Percentiles rank a stretch among this genome's conserved stretches.
phyloP scores from a whole-genome alignment of 2,329 filamentous ascomycete genomes.

The Neocucurbitaria cava region DNA sequence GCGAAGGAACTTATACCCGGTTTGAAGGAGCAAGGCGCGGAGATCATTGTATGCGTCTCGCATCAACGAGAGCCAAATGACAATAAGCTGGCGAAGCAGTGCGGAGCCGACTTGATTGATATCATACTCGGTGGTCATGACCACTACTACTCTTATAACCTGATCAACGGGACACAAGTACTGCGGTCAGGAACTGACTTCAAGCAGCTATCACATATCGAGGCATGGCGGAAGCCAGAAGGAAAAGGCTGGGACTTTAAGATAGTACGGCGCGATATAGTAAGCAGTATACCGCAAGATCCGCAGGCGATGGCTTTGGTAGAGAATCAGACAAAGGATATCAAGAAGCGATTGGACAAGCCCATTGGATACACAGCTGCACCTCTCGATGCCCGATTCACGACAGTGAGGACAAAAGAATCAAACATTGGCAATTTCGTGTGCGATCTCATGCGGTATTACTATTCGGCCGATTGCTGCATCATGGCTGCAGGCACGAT shows the following conservation, averaged over 20 bases:
- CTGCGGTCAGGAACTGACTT: constrained; percentile 91
- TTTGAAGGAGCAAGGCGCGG: constrained; percentile 77
- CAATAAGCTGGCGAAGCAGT: constrained; percentile 79
- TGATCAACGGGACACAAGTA: constrained; percentile 81
- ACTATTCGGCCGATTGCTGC: constrained; percentile 81
- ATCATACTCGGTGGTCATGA: constrained; percentile 89
- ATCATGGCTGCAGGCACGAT: constrained; percentile 88
- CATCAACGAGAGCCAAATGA: constrained; percentile 92
- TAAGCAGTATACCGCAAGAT: constrained; percentile 72
- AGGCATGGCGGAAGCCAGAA: constrained; percentile 67
- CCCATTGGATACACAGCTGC: constrained; percentile 80
- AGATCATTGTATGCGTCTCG: constrained; percentile 81
- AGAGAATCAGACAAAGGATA: constrained; percentile 71
- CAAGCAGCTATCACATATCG: constrained; percentile 88
- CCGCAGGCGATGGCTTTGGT: constrained; percentile 67
- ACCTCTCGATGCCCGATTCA: constrained; percentile 85
- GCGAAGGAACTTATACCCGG: constrained; percentile 77
- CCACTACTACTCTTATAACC: constrained; percentile 81
- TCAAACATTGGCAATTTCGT: constrained; percentile 91
- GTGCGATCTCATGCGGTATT: constrained; percentile 86
- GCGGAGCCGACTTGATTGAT: constrained; percentile 75
- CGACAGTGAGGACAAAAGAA: constrained; percentile 77
- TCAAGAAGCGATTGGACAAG: constrained; percentile 80
- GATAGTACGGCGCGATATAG: constrained; percentile 76
- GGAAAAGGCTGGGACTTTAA: constrained; percentile 75